A percentile compares a stretch with the other conserved stretches of the same genome.
Evolutionary conservation across 345 rosid genomes (phyloP).

Genomic region (Lagerstroemia speciosa): DNA sequence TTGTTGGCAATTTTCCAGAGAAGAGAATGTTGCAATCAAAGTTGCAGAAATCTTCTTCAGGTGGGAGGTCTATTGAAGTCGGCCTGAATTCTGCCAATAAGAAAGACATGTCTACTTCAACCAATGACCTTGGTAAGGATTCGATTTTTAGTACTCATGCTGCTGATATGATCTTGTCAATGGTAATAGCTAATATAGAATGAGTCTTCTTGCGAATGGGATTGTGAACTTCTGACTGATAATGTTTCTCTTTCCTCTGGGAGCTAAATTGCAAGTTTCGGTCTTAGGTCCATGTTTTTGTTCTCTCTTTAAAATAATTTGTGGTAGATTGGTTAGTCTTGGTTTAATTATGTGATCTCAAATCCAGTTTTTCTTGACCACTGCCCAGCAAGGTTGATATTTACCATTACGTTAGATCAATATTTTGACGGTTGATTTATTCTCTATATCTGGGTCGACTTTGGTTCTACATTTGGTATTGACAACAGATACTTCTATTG

Average conservation of each 20-base stretch:
- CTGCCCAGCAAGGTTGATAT: not conserved
- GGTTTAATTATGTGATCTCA: not conserved
- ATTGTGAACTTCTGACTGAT: not conserved
- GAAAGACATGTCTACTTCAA: slow-evolving; percentile 70
- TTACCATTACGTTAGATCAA: not conserved
- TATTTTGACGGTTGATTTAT: not conserved
- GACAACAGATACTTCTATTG: slow-evolving; percentile 27
- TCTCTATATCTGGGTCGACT: not conserved
- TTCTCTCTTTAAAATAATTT: not conserved
- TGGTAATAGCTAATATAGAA: not conserved
- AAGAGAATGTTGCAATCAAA: slow-evolving; percentile 84
- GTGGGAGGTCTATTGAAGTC: slow-evolving; percentile 42
- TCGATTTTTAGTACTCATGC: slow-evolving; percentile 1
- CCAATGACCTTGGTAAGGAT: slow-evolving; percentile 71
- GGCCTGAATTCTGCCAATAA: slow-evolving; percentile 27
- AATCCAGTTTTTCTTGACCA: not conserved
- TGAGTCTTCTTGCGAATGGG: not conserved
- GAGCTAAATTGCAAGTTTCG: not conserved
- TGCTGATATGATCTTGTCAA: not conserved
- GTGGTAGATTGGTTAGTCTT: not conserved
- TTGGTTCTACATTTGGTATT: not conserved
- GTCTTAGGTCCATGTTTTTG: not conserved
- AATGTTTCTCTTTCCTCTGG: not conserved
- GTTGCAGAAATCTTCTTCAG: slow-evolving; percentile 53
- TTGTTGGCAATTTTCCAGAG: slow-evolving; percentile 35